Base-by-base conservation (phyloP, 2,329 filamentous ascomycete genomes). In the Ceratocystis cacaofunesta region DNA sequence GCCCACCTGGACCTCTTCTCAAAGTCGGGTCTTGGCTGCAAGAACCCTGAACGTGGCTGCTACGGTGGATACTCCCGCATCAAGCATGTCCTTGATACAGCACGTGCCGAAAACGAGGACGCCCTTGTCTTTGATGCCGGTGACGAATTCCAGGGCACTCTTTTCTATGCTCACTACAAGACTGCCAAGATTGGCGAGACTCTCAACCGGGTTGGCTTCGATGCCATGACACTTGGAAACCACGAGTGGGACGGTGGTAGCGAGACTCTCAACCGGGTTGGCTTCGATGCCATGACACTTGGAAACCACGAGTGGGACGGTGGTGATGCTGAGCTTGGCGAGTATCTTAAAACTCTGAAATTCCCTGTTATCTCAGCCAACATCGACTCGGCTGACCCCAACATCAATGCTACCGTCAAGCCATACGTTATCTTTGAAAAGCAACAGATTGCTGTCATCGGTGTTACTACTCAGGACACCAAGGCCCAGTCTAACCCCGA, bases 121-220 rank as follows among this genome's bases (percentile, higher is more conserved):
- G 83, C 82, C 65, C 75, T 87, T 17, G 82, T 83, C 75, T 75
- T 87, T 58, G 85, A 87, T 65, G 82, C 81, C 1, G 85, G 85
- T n/a, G 85, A 87, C 69, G 85, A 87, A 71, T 87, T 87, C 71
- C 82, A 87, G 70, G 85, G 85, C 64, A 87, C 85, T 0, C 76
- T 87, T 6, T 87, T 86, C 76, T 87, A 85, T 74, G 80, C 79
- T 3, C 86, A 81, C 72, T 87, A 87, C 70, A 80, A 81, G 17
- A 82, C 83, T 28, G 83, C 86, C 75, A 87, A 87, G 78, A 87
- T 87, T 68, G 83, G 84, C 61, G 80, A 85, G 70, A 84, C 82
- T 0, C 74, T 87, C 68, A 88, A 88, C 68, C 78, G 85, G 71
- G 75, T 87, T 62, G 79, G 80, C n/a, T 86, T 87, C 69, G 82